Evolutionary conservation across 345 rosid genomes (phyloP).

Genomic region (Citrus unshiu): DNA sequence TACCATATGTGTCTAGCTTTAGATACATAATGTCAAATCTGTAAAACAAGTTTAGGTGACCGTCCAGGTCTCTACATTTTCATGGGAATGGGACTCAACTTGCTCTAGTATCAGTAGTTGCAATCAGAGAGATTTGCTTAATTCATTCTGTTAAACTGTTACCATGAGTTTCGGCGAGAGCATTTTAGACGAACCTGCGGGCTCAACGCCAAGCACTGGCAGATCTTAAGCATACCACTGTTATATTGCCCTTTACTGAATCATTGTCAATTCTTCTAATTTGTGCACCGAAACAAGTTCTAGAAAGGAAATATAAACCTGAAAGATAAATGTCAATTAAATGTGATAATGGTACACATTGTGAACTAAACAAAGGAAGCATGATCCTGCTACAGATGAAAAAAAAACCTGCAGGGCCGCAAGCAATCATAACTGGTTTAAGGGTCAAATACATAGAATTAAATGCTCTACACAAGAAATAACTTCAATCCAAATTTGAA

Average conservation of each 20-base stretch:
- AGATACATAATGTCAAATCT: no score
- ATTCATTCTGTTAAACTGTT: not conserved
- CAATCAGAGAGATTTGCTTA: not conserved
- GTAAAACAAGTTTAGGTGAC: not conserved
- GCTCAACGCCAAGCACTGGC: not conserved
- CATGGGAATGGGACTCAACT: not conserved
- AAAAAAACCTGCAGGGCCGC: not conserved
- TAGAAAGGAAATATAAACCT: not conserved
- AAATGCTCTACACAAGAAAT: not conserved
- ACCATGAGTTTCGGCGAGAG: not conserved
- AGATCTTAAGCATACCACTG: not conserved
- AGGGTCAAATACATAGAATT: not conserved
- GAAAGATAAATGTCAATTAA: not conserved
- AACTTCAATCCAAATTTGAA: not conserved
- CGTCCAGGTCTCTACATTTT: not conserved
- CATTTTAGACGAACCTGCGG: not conserved
- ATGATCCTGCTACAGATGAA: slow-evolving; percentile 1
- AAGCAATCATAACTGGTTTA: not conserved
- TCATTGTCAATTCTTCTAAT: not conserved
- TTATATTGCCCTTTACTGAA: not conserved
- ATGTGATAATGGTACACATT: not conserved
- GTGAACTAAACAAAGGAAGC: not conserved
- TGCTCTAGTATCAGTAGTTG: not conserved
- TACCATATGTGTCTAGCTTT: not conserved
- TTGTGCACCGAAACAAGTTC: not conserved